Evolutionary conservation across 2,329 filamentous ascomycete species (phyloP).

Genomic region (Neospermospora avenae): DNA sequence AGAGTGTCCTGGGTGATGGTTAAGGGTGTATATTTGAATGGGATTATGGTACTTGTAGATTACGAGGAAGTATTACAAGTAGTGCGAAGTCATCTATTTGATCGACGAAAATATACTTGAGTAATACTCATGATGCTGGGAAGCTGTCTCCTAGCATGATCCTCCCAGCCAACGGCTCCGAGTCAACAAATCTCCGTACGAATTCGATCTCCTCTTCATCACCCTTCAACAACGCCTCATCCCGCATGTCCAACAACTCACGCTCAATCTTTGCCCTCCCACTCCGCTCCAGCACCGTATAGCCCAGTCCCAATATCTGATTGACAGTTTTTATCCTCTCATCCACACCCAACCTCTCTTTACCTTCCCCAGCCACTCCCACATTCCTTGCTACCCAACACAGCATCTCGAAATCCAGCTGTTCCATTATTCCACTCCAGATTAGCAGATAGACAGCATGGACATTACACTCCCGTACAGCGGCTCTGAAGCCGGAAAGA

Average conservation of each 20-base stretch:
- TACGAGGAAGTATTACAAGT: no score
- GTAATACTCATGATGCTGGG: no score
- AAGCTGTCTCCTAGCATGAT: not conserved
- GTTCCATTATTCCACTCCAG: constrained; percentile 19
- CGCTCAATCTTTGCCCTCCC: constrained; percentile 3
- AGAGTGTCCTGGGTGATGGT: no score
- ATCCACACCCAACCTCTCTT: constrained; percentile 15
- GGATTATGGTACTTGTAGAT: no score
- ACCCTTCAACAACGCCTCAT: constrained; percentile 11
- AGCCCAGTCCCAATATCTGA: constrained; percentile 14
- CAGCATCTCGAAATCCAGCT: constrained; percentile 18
- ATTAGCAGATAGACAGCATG: constrained; percentile 24
- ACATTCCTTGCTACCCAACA: constrained; percentile 23
- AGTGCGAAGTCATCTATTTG: no score
- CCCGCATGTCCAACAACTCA: constrained; percentile 12
- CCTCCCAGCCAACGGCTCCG: not conserved
- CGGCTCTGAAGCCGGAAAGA: constrained; percentile 24
- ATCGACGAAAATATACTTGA: no score
- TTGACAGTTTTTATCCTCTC: constrained; percentile 20
- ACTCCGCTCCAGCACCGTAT: not conserved
- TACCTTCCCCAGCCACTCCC: constrained; percentile 15
- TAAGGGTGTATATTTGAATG: no score
- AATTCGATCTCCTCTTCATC: constrained; percentile 17
- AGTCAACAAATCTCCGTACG: constrained; percentile 4
- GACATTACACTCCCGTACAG: constrained; percentile 22